phyloP scores from a whole-genome alignment of 2,329 filamentous ascomycete species.

The Aspergillus proliferans region DNA sequence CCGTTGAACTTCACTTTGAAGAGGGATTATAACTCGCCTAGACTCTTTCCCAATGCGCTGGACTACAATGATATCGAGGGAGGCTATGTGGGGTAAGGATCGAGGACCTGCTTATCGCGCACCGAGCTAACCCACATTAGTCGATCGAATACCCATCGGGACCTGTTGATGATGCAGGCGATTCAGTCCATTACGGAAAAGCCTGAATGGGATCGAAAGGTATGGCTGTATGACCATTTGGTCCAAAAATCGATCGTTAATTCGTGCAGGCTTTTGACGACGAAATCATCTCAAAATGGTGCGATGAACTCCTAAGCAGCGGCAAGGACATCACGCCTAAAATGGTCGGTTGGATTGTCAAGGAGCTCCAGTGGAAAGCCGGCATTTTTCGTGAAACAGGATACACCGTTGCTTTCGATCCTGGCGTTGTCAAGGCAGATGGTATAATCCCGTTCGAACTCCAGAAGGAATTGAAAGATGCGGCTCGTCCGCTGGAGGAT shows the following conservation, averaged over 20 bases:
- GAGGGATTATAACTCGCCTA: neutral
- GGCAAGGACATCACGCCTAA: slow-evolving; percentile 20
- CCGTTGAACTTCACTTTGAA: neutral
- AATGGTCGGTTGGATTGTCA: slow-evolving; percentile 36
- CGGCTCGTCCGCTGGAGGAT: slow-evolving; percentile 48
- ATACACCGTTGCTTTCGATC: slow-evolving; percentile 41
- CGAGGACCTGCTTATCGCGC: no score
- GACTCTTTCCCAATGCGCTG: neutral
- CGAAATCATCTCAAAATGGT: slow-evolving; percentile 29
- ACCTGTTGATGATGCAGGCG: slow-evolving; percentile 36
- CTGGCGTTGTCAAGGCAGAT: slow-evolving; percentile 50
- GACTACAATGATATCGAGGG: neutral
- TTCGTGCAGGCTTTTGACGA: slow-evolving; percentile 27
- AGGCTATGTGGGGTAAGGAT: neutral
- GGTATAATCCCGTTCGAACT: slow-evolving; percentile 37
- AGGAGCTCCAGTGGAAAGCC: slow-evolving; percentile 47
- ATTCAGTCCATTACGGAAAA: slow-evolving; percentile 42
- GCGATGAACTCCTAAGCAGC: slow-evolving; percentile 18
- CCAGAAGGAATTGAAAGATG: slow-evolving; percentile 39
- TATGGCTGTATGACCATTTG: slow-evolving; percentile 7
- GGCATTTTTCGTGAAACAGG: slow-evolving; percentile 32
- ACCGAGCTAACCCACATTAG: neutral
- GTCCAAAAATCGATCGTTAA: neutral
- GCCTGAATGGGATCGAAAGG: slow-evolving; percentile 33
- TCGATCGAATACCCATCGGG: slow-evolving; percentile 20